These are phyloP conservation scores for Trametes meyenii DNA, from an alignment of 768 basidiomycete species.

Conservation along the genomic window DNA sequence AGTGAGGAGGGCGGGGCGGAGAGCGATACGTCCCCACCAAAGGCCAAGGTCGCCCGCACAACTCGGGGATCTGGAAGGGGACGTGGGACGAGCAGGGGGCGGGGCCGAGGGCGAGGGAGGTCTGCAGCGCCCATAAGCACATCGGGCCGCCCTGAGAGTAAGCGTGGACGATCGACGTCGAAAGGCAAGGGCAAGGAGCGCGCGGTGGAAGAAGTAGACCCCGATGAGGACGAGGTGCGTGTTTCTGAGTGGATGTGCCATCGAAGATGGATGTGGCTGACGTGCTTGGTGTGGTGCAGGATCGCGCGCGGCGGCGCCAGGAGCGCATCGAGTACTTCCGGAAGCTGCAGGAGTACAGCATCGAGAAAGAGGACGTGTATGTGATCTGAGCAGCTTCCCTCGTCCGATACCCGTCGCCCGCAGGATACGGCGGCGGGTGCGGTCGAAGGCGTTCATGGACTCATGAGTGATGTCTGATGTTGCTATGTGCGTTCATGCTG, in stretches of 20 bases:
- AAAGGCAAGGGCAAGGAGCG: conserved; percentile 23
- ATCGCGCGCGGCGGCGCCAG: conserved; percentile 25
- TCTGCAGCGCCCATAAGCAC: conserved; percentile 1
- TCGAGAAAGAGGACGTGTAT: conserved; percentile 35
- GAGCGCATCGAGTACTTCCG: conserved; percentile 33
- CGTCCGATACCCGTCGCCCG: neutral
- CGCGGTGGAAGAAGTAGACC: conserved; percentile 19
- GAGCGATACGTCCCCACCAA: conserved; percentile 16
- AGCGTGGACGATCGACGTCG: conserved; percentile 14
- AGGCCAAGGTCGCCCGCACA: conserved; percentile 8
- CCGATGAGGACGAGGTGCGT: conserved; percentile 31
- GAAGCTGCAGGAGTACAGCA: conserved; percentile 31
- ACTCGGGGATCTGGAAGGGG: neutral
- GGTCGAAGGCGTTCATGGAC: neutral
- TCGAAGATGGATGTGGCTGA: neutral
- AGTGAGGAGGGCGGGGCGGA: conserved; percentile 4
- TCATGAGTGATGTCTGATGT: neutral
- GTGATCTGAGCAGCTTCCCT: conserved; percentile 48
- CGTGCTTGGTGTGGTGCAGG: conserved; percentile 12
- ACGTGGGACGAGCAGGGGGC: conserved; percentile 7
- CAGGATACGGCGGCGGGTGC: conserved; percentile 33
- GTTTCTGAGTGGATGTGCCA: neutral
- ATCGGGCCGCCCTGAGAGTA: conserved; percentile 14
- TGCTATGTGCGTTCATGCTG: too few relatives aligned
- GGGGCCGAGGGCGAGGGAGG: conserved; percentile 11